Evolutionary conservation across 768 basidiomycete species (phyloP).

Genomic region (Suillus alpinus): DNA sequence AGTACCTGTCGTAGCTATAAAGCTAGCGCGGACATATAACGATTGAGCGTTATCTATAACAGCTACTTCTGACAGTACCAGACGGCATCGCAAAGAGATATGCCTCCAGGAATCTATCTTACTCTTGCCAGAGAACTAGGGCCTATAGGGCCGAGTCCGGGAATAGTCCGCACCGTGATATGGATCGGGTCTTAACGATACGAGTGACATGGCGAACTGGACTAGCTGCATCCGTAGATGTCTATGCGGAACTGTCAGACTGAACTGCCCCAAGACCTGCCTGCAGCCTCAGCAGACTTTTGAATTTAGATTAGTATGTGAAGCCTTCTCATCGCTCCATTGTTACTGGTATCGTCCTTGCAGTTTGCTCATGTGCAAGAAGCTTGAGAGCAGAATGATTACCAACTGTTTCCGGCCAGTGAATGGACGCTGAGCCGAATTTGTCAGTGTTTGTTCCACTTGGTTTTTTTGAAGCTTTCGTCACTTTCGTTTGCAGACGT

Average conservation of each 20-base stretch:
- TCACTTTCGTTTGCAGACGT: constrained; percentile 22
- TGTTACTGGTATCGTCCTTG: not conserved
- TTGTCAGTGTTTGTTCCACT: constrained; percentile 24
- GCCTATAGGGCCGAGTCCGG: too few species aligned
- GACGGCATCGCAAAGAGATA: not conserved
- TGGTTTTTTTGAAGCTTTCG: constrained; percentile 36
- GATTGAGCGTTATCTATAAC: not conserved
- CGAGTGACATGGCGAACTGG: not conserved
- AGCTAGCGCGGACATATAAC: not conserved
- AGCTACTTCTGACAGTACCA: not conserved
- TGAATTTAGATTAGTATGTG: not conserved
- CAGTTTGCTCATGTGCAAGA: not conserved
- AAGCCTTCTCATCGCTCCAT: not conserved
- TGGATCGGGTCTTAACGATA: not conserved
- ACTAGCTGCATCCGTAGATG: not conserved
- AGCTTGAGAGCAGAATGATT: not conserved
- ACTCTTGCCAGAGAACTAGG: not conserved
- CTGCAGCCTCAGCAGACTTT: not conserved
- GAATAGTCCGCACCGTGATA: not conserved
- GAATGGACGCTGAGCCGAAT: constrained; percentile 1
- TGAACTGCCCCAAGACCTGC: not conserved
- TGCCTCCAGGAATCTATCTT: not conserved
- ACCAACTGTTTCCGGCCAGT: not conserved
- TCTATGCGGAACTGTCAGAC: not conserved
- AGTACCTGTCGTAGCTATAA: not conserved